A percentile compares a stretch with the other conserved stretches of the same genome.
Conservation (phyloP, 176 grass and related monocot genomes). For the Panicum miliaceum region DNA sequence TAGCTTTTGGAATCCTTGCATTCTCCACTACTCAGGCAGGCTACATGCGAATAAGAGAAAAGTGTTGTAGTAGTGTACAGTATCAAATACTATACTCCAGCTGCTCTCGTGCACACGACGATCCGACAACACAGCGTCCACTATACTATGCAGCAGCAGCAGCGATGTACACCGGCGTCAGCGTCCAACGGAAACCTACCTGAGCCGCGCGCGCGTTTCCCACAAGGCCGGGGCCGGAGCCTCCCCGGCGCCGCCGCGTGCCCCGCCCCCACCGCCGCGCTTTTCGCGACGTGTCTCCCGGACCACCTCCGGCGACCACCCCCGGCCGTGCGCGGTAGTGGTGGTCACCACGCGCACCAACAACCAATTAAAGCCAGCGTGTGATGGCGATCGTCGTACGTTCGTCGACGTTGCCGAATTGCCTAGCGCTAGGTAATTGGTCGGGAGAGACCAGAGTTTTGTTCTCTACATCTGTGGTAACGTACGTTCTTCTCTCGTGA, state of each 20-base stretch:
- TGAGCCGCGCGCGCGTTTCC: not conserved
- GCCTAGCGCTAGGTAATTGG: not conserved
- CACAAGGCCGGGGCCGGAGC: not conserved
- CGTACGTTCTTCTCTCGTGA: not conserved
- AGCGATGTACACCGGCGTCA: not conserved
- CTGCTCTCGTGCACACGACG: not conserved
- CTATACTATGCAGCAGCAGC: not conserved
- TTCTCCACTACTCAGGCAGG: no score
- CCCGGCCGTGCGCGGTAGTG: not conserved
- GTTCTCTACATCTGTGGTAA: not conserved
- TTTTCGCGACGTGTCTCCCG: not conserved
- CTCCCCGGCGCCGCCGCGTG: not conserved
- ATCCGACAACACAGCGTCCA: constrained; percentile 27
- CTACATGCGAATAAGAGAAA: no score
- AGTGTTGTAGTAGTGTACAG: no score
- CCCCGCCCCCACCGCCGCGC: not conserved
- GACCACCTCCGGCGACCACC: not conserved
- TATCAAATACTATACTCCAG: no score
- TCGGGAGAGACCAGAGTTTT: not conserved
- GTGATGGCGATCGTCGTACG: not conserved
- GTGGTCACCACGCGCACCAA: not conserved
- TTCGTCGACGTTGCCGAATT: not conserved
- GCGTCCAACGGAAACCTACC: not conserved
- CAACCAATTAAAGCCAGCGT: no score
- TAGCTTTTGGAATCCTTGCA: no score